Evolutionary conservation across 352 stramenopile genomes (phyloP).

Genomic region (Peronospora farinosa): DNA sequence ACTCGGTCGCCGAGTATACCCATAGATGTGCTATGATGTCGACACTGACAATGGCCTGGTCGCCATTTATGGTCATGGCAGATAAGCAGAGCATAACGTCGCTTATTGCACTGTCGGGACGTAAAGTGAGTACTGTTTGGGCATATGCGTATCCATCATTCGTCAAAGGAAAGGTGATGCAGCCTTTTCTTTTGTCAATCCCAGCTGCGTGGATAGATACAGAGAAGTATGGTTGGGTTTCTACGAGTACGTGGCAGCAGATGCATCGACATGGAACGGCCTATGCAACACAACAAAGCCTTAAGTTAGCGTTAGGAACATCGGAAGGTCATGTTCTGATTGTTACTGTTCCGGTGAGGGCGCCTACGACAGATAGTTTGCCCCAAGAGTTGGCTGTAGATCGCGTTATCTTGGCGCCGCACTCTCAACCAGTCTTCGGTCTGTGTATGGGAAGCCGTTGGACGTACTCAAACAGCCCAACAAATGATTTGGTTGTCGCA

Average conservation of each 20-base stretch:
- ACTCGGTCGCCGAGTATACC: conserved; percentile 53
- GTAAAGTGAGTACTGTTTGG: conserved; percentile 65
- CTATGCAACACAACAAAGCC: conserved; percentile 4
- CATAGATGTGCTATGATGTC: conserved; percentile 51
- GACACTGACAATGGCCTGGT: conserved; percentile 69
- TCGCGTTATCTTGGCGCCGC: conserved; percentile 48
- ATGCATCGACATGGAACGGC: conserved; percentile 33
- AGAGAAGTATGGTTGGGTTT: conserved; percentile 65
- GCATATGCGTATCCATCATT: conserved; percentile 48
- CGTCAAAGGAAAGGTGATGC: conserved; percentile 14
- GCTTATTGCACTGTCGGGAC: conserved; percentile 57
- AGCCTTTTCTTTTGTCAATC: conserved; percentile 28
- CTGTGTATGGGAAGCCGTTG: conserved; percentile 45
- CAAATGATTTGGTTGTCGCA: conserved; percentile 50
- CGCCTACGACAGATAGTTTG: conserved; percentile 8
- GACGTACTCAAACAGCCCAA: conserved; percentile 46
- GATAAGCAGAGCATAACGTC: conserved; percentile 49
- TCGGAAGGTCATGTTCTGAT: conserved; percentile 57
- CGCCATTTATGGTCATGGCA: conserved; percentile 41
- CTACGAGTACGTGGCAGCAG: conserved; percentile 61
- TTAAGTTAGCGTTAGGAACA: conserved; percentile 56
- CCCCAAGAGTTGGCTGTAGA: conserved; percentile 26
- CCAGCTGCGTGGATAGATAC: conserved; percentile 61
- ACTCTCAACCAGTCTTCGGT: conserved; percentile 54
- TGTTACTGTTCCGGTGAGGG: conserved; percentile 30